Conservation (phyloP, 768 basidiomycete genomes). For the Termitomyces bulborhizus region DNA sequence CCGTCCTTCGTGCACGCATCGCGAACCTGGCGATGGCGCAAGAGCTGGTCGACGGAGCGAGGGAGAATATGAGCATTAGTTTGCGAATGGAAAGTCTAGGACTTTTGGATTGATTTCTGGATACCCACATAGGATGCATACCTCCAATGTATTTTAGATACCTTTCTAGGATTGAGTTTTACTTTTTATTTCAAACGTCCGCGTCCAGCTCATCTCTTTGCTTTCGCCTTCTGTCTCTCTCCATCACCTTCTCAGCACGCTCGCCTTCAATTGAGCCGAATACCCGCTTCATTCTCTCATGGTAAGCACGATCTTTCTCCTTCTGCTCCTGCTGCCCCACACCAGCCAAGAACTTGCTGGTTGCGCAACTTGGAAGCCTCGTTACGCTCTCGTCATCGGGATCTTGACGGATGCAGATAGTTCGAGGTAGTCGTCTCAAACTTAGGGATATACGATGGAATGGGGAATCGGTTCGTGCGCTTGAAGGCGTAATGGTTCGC, state of each 20-base stretch:
- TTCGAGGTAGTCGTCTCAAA: constrained; percentile 77
- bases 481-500: constrained; percentile 80
- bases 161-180: neutral
- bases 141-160: neutral
- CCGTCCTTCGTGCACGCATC: constrained; percentile 39
- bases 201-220: constrained; percentile 71
- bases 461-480: constrained; percentile 96
- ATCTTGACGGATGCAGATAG: constrained; percentile 72
- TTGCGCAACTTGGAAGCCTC: constrained; percentile 79
- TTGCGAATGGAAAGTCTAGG: constrained; percentile 45
- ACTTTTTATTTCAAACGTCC: neutral
- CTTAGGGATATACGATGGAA: constrained; percentile 88
- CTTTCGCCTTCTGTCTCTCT: constrained; percentile 73
- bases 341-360: constrained; percentile 78
- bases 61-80: constrained; percentile 41
- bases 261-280: constrained; percentile 76
- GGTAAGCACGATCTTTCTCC: constrained; percentile 81
- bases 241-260: constrained; percentile 90
- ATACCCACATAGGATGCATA: neutral
- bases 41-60: constrained; percentile 41
- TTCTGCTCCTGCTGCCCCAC: constrained; percentile 81
- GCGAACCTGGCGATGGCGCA: constrained; percentile 43
- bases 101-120: constrained; percentile 14
- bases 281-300: constrained; percentile 77
- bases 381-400: constrained; percentile 90